phyloP scores from a whole-genome alignment of 176 grass and related monocot genomes.

The Pontederia crassipes region DNA sequence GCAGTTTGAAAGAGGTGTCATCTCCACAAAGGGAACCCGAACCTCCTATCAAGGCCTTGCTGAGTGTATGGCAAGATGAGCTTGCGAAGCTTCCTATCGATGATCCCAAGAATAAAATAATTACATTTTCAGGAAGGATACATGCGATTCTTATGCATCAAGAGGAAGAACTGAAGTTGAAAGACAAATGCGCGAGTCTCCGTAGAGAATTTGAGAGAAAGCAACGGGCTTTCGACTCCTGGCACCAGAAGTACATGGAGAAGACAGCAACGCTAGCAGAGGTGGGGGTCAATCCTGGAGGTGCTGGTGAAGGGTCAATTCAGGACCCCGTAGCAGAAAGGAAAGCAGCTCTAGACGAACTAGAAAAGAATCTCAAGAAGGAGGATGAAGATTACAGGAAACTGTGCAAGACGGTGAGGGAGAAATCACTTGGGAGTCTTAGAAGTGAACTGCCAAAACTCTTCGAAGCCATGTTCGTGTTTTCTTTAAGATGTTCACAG shows the following conservation, averaged over 20 bases:
- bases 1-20: constrained; percentile 74
- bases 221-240: constrained; percentile 53
- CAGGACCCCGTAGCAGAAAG: constrained; percentile 45
- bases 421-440: constrained; percentile 75
- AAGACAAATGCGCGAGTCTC: constrained; percentile 50
- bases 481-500: constrained; percentile 35
- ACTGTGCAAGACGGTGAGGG: constrained; percentile 67
- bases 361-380: constrained; percentile 47
- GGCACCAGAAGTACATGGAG: constrained; percentile 47
- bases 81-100: constrained; percentile 73
- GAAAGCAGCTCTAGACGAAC: constrained; percentile 32
- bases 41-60: constrained; percentile 62
- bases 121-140: constrained; percentile 60
- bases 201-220: constrained; percentile 44
- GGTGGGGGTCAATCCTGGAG: constrained; percentile 32
- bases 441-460: constrained; percentile 73
- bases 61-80: constrained; percentile 69
- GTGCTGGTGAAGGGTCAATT: constrained; percentile 29
- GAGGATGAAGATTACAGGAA: constrained; percentile 40
- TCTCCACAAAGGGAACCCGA: constrained; percentile 54
- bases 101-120: constrained; percentile 51
- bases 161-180: constrained; percentile 48
- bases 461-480: constrained; percentile 51
- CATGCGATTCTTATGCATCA: constrained; percentile 53
- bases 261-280: constrained; percentile 26